A percentile compares a stretch with the other conserved stretches of the same genome.
phyloP scores from a whole-genome alignment of 306 rosid genomes.

The Delonix regia region DNA sequence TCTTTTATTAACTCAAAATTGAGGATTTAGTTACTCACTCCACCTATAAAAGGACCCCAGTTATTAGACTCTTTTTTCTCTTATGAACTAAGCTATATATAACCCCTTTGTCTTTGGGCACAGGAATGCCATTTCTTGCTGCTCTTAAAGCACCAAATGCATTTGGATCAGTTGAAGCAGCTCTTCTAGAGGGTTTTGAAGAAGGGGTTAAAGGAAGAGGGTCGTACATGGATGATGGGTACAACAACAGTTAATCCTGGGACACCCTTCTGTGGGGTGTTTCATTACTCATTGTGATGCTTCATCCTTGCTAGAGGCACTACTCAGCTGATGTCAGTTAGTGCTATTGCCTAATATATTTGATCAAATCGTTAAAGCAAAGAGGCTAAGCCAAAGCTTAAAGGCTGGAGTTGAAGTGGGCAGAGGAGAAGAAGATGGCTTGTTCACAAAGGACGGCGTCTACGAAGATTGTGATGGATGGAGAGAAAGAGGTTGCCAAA shows the following conservation, averaged over 20 bases:
- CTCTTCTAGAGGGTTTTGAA: conserved; percentile 1
- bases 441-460: conserved; percentile 7
- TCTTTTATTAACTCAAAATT: too few relatives aligned
- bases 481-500: background rate
- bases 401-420: conserved; percentile 4
- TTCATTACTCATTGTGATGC: background rate
- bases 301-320: background rate
- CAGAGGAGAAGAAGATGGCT: conserved; percentile 15
- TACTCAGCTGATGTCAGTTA: background rate
- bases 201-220: conserved; percentile 4
- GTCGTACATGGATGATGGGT: conserved; percentile 20
- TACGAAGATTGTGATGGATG: background rate
- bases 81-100: too few relatives aligned
- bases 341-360: background rate
- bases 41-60: too few relatives aligned
- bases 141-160: background rate
- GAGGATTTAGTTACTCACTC: too few relatives aligned
- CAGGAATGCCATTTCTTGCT: background rate
- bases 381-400: background rate
- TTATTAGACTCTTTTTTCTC: too few relatives aligned
- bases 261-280: conserved; percentile 14
- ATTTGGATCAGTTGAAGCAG: background rate
- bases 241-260: background rate
- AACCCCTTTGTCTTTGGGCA: background rate
- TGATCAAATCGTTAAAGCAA: conserved; percentile 16